These are phyloP conservation scores for Aureobasidium zeae DNA, from an alignment of 2,329 filamentous ascomycete genomes.

Conservation along the genomic window DNA sequence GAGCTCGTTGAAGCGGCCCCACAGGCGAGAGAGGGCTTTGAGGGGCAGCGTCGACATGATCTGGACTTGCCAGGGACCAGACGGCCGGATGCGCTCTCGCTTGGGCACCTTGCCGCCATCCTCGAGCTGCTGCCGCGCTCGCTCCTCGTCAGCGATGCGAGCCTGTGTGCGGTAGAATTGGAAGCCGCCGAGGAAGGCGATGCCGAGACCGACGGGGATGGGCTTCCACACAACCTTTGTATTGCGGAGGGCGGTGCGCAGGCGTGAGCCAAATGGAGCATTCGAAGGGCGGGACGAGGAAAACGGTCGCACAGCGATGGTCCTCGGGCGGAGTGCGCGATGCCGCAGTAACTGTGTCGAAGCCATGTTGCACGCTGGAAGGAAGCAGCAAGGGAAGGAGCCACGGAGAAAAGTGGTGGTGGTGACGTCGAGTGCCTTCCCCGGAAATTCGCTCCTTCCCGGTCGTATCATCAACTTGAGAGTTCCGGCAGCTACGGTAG, in stretches of 20 bases:
- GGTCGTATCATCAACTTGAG: too few relatives aligned
- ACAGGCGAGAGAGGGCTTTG: slow-evolving; percentile 80
- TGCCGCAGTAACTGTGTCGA: slow-evolving; percentile 5
- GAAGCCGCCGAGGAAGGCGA: slow-evolving; percentile 71
- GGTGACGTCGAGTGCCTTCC: slow-evolving; percentile 1
- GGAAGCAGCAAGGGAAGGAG: neutral
- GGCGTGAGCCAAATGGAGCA: slow-evolving; percentile 48
- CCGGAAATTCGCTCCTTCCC: slow-evolving; percentile 5
- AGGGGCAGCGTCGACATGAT: slow-evolving; percentile 88
- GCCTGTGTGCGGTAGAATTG: slow-evolving; percentile 71
- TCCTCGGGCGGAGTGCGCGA: neutral
- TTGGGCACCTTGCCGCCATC: slow-evolving; percentile 42
- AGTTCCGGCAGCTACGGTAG: too few relatives aligned
- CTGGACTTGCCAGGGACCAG: slow-evolving; percentile 73
- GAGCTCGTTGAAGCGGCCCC: slow-evolving; percentile 87
- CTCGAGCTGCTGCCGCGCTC: slow-evolving; percentile 31
- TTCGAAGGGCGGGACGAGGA: slow-evolving; percentile 25
- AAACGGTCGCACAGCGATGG: slow-evolving; percentile 2
- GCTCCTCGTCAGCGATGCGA: slow-evolving; percentile 42
- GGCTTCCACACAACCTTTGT: slow-evolving; percentile 79
- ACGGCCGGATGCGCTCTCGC: slow-evolving; percentile 60
- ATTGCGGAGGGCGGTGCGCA: slow-evolving; percentile 49
- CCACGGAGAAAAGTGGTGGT: neutral
- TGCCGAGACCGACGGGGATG: slow-evolving; percentile 77
- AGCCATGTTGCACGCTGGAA: slow-evolving; percentile 1